Base-by-base conservation (phyloP, 2,329 filamentous ascomycete genomes). In the Arachnopeziza araneosa region DNA sequence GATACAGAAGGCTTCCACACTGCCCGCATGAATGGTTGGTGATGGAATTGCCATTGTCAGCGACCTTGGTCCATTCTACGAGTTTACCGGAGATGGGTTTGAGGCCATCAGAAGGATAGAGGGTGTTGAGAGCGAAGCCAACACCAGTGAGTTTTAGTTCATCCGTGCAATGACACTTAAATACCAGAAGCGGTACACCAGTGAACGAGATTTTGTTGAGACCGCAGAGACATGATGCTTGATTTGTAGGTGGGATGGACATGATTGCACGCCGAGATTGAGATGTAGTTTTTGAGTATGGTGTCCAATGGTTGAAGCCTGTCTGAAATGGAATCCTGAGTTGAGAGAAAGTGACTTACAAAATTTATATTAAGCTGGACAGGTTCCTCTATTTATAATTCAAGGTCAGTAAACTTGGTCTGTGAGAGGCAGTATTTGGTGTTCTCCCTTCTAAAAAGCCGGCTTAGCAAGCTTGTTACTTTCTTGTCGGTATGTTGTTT, bases 121-220 rank as follows among this genome's bases (percentile, higher is more conserved):
- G 54, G 24, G 64, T 61, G 36, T 67, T 68, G 5, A 66, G 58
- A 24, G 63, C 61, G 54, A 67, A 68, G 17, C 61, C 66, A 32
- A 62, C 63, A 17, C 65, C 65, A 1, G 65, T 68, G 49, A 66
- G 60, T 56, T 66, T 68, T 17, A 60, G 59, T 50, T 68, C 65
- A 50, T 67, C 67, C 24, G 49, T 60, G 54, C 67, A 68, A 54
- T 67, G 64, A 50, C 63, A 67, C 23, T 60, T 61, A 44, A 66
- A 65, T 17, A 59, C 65, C 26, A 67, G 32, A 19, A 62, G 55
- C 6, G 65, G 64, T 9, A 24, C 44, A 2, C 51, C 57, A 36
- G 48, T 23, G 52, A 60, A 66, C 17, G 62, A 62, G 51, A 67
- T 66, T 54, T 51, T 44, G 22, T 65, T 66, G 23, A 61, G 57